Base-by-base conservation (phyloP, 2,329 filamentous ascomycete genomes). In the Epichloe gansuensis region DNA sequence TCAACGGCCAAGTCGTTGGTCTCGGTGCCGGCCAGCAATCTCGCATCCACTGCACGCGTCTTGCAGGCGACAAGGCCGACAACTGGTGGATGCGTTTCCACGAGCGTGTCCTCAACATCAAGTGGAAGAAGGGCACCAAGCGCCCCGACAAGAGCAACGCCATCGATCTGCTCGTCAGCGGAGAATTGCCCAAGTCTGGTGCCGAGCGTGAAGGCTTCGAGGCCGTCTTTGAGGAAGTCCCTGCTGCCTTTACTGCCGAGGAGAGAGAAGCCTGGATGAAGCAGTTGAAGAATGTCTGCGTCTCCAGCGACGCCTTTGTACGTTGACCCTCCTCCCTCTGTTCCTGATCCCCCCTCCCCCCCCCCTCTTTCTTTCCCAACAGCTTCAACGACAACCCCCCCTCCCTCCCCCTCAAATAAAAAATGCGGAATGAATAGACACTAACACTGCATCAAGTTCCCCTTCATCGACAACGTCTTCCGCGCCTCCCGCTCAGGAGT, bases 51-150 rank as follows among this genome's bases (percentile, higher is more conserved):
- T 98, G 93, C 81, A 98, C 93, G 42, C 85, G 93, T 59, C 81
- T 98, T 49, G 93, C 93, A 11, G 93, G 93, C 55, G 91, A 97
- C 76, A 98, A 98, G 78, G 89, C 90, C 47, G 93, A 98, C 71
- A 96, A 95, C 77, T 97, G 91, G 91, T 98, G 91, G 93, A 86
- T 98, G 77, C 87, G 93, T 63, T 97, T 97, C 82, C 87, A 96
- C 75, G 84, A 88, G 60, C 85, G 88, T 50, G 87, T 93, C 12
- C 78, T 97, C 48, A 77, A 75, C 64, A 85, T 98, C 68, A 87
- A 91, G 75, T 98, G 89, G 88, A 96, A 95, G 80, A 91, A 93
- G 74, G 91, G 93, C 62, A 89, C 87, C 65, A 97, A 97, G 82
- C 83, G 93, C 53, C 80, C 93, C 46, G 91, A 96, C 69, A 98